Evolutionary conservation across 768 basidiomycete genomes (phyloP).

Genomic region (Russula olivacea): DNA sequence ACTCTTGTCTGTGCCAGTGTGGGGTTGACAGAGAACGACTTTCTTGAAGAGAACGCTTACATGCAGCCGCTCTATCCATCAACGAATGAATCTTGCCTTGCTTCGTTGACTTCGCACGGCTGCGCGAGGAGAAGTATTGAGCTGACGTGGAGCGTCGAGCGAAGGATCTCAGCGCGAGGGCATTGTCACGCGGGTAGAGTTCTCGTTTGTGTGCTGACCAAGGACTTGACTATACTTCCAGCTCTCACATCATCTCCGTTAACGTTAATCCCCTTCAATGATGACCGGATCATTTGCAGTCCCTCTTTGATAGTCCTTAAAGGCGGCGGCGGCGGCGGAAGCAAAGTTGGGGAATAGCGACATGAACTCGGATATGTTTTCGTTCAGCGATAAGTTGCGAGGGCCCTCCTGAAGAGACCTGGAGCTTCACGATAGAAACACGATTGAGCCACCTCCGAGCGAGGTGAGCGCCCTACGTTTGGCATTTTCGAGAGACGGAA

Average conservation of each 20-base stretch:
- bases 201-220: too few species aligned
- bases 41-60: neutral
- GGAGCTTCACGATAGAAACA: neutral
- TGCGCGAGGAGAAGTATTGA: neutral
- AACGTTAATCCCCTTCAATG: neutral
- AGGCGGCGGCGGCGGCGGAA: neutral
- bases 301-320: too few species aligned
- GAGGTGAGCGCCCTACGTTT: neutral
- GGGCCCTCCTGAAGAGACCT: neutral
- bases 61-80: neutral
- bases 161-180: constrained; percentile 6
- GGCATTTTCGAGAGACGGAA: neutral
- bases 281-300: too few species aligned
- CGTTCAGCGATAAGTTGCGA: neutral
- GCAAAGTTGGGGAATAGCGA: neutral
- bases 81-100: neutral
- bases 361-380: too few species aligned
- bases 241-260: too few species aligned
- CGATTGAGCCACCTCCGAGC: neutral
- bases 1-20: too few species aligned
- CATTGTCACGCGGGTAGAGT: constrained; percentile 5
- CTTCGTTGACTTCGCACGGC: neutral
- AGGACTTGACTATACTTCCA: too few species aligned
- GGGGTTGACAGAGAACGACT: constrained; percentile 14
- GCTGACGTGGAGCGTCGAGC: constrained; percentile 16